Conservation (phyloP, 2,329 filamentous ascomycete genomes). For the Dichotomopilus funicola region DNA sequence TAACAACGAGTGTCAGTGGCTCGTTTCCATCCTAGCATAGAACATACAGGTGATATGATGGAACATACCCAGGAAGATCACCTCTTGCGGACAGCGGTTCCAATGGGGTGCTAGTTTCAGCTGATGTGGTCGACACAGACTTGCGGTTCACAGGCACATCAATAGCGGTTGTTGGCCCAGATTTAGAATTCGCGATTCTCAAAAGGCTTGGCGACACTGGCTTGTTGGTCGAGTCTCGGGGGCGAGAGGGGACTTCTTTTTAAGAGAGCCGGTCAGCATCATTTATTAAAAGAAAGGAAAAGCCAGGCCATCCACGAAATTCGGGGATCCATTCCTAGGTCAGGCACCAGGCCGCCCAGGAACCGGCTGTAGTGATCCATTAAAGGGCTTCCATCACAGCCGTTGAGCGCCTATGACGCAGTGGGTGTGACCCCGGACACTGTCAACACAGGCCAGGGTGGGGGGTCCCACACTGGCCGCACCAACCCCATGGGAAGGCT, state of each 20-base stretch:
- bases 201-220: conserved; percentile 1
- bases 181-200: conserved; percentile 29
- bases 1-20: neutral
- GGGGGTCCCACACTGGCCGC: neutral
- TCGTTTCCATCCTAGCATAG: neutral
- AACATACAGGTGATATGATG: neutral
- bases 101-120: conserved; percentile 37
- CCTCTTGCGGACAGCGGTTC: conserved; percentile 52
- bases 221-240: neutral
- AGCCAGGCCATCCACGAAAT: neutral
- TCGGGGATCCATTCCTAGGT: neutral
- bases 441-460: neutral
- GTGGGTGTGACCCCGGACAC: neutral
- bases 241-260: conserved; percentile 7
- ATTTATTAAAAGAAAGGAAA: neutral
- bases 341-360: neutral
- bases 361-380: neutral
- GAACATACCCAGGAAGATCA: conserved; percentile 51
- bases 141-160: conserved; percentile 36
- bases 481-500: neutral
- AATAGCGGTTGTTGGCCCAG: conserved; percentile 43
- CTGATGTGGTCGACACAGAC: conserved; percentile 8
- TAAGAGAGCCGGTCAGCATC: neutral
- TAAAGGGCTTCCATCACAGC: neutral
- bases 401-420: conserved; percentile 8